Base-by-base conservation (phyloP, 208 protist species). In the Trichomonas vaginalis region DNA sequence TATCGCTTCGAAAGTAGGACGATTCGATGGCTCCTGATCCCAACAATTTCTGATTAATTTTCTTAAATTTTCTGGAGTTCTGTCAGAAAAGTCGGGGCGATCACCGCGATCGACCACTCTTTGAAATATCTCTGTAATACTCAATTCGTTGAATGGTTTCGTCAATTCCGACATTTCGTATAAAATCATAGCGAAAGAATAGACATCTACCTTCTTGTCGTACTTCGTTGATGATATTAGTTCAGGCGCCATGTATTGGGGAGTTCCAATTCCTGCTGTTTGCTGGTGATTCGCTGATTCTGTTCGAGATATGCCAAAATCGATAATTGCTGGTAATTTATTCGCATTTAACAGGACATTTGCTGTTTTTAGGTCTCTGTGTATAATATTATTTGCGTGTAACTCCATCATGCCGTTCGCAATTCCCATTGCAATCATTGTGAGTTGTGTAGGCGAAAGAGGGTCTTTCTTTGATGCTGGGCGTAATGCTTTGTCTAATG, bases 221-320 rank as follows among this genome's bases (percentile, higher is more conserved):
- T 95, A 95, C 23, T 48, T 8, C 0, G 35, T 17, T 35, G 23
- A 8, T 0, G 15, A 21, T 0, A 95, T 35, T 32, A 95, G 35
- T 45, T 95, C 88, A 45, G 88, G 88, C 6, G 88, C 88, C 88
- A 95, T 95, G 37, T 95, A 95, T 21, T 79, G 32, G 0, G 88
- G 47, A 45, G 88, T 79, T 45, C 88, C 88, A 70, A 40, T 40
- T 47, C 35, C 32, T 17, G 8, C 40, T 15, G 39, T 88, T 92
- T 35, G 15, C 15, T 9, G 23, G 27, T 0, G n/a, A 15, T 48
- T n/a, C 56, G 23, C 15, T 39, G 0, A 8, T 51, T n/a, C 8
- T 35, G 32, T 45, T 39, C 86, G 40, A 1, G 17, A 42, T 15
- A 49, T n/a, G 6, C 86, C 86, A 32, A 92, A 92, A 51, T 92